phyloP scores from a whole-genome alignment of 2,329 filamentous ascomycete genomes.

The Cylindrodendrum hubeiense region DNA sequence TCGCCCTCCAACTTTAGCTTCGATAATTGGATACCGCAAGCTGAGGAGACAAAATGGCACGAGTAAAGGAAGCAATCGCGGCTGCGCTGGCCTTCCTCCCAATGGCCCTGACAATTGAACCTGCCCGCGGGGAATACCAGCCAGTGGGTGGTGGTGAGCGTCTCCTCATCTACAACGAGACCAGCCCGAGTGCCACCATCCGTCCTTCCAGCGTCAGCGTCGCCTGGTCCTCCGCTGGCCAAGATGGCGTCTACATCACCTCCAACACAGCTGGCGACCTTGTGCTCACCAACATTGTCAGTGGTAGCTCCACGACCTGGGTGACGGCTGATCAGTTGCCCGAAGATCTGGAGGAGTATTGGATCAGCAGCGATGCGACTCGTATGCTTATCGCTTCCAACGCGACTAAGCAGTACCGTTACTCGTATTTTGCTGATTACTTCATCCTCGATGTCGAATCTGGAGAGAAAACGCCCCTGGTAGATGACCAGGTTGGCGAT shows the following conservation, averaged over 20 bases:
- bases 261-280: conserved; percentile 63
- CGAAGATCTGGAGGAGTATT: conserved; percentile 66
- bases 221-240: conserved; percentile 69
- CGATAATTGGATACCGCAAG: not conserved
- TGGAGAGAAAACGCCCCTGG: conserved; percentile 66
- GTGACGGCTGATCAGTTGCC: conserved; percentile 70
- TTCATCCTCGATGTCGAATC: conserved; percentile 72
- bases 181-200: conserved; percentile 61
- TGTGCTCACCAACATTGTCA: conserved; percentile 72
- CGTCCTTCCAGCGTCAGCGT: conserved; percentile 61
- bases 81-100: conserved; percentile 36
- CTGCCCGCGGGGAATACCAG: conserved; percentile 65
- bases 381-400: conserved; percentile 74
- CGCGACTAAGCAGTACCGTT: conserved; percentile 75
- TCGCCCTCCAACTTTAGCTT: not conserved
- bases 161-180: conserved; percentile 72
- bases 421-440: conserved; percentile 78
- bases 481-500: conserved; percentile 70
- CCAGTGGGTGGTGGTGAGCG: conserved; percentile 68
- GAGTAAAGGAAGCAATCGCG: conserved; percentile 20
- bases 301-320: conserved; percentile 67
- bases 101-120: conserved; percentile 55
- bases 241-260: conserved; percentile 73
- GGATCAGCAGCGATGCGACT: conserved; percentile 70
- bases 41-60: conserved; percentile 21